Percentiles rank a stretch among this genome's conserved stretches.
phyloP scores from a whole-genome alignment of 116 monocot genomes.

The Trichopus zeylanicus region DNA sequence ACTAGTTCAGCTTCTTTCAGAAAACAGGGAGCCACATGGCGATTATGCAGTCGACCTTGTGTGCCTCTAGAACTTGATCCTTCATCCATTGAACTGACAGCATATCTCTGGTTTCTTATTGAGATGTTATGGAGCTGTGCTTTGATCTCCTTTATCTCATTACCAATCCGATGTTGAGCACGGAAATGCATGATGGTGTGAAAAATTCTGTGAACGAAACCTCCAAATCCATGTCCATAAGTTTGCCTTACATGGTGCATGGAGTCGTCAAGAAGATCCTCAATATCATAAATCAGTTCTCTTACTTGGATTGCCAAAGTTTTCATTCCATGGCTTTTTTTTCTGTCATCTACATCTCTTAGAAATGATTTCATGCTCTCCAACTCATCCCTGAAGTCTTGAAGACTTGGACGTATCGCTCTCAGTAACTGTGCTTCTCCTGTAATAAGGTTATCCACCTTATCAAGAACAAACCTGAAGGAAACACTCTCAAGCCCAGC shows the following conservation, averaged over 20 bases:
- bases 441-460: background rate
- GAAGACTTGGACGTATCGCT: background rate
- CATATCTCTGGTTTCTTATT: slow-evolving; percentile 4
- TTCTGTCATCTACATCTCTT: slow-evolving; percentile 8
- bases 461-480: background rate
- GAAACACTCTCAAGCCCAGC: background rate
- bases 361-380: slow-evolving; percentile 11
- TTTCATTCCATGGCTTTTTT: slow-evolving; percentile 3
- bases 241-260: slow-evolving; percentile 5
- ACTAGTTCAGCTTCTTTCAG: slow-evolving; percentile 12
- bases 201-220: background rate
- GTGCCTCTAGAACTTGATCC: slow-evolving; percentile 4
- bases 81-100: background rate
- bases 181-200: slow-evolving; percentile 8
- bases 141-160: slow-evolving; percentile 14
- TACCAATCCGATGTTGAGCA: slow-evolving; percentile 6
- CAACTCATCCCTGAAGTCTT: slow-evolving; percentile 13
- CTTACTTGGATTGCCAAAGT: slow-evolving; percentile 8
- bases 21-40: slow-evolving; percentile 14
- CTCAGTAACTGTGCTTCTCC: background rate
- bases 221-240: background rate
- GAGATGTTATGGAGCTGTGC: slow-evolving; percentile 7
- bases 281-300: slow-evolving; percentile 15
- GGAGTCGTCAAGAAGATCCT: slow-evolving; percentile 16
- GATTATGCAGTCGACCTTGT: slow-evolving; percentile 7